phyloP scores from a whole-genome alignment of 2,329 filamentous ascomycete genomes.

The Cercospora berteroae region DNA sequence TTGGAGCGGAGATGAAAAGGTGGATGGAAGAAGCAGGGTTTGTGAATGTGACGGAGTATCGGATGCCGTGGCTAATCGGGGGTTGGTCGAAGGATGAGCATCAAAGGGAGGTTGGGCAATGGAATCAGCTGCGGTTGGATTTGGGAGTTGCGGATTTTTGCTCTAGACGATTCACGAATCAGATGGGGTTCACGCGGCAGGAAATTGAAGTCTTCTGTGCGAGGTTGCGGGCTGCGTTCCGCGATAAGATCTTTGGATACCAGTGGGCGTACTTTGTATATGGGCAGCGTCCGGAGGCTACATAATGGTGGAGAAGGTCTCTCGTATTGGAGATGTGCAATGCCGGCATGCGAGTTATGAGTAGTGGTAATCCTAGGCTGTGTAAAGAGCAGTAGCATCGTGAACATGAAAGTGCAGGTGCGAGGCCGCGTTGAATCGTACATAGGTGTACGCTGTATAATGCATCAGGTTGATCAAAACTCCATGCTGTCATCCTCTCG shows the following conservation, averaged over 20 bases:
- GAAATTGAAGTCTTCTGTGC: constrained; percentile 23
- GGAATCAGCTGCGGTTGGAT: constrained; percentile 21
- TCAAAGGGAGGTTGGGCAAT: constrained; percentile 22
- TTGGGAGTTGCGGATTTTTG: constrained; percentile 22
- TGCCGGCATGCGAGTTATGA: not conserved
- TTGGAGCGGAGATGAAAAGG: constrained; percentile 22
- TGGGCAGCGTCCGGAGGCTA: constrained; percentile 9
- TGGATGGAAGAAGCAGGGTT: constrained; percentile 30
- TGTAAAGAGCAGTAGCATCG: not conserved
- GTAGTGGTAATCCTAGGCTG: not conserved
- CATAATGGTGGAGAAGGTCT: not conserved
- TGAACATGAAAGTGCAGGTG: not conserved
- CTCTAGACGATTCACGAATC: constrained; percentile 18
- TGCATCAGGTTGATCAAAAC: constrained; percentile 49
- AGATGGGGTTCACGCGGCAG: constrained; percentile 11
- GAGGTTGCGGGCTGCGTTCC: constrained; percentile 13
- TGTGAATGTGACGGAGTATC: constrained; percentile 27
- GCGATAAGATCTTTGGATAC: constrained; percentile 16
- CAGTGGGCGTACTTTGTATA: constrained; percentile 24
- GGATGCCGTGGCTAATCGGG: constrained; percentile 26
- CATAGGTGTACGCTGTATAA: not conserved
- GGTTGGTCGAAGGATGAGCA: constrained; percentile 30
- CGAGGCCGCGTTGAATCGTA: not conserved
- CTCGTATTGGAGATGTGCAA: not conserved
- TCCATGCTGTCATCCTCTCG: constrained; percentile 64